Evolutionary conservation across 257 asterid species (phyloP), one percentile per base, ranked within the genome.

Genomic region (Linaria vulgaris): DNA sequence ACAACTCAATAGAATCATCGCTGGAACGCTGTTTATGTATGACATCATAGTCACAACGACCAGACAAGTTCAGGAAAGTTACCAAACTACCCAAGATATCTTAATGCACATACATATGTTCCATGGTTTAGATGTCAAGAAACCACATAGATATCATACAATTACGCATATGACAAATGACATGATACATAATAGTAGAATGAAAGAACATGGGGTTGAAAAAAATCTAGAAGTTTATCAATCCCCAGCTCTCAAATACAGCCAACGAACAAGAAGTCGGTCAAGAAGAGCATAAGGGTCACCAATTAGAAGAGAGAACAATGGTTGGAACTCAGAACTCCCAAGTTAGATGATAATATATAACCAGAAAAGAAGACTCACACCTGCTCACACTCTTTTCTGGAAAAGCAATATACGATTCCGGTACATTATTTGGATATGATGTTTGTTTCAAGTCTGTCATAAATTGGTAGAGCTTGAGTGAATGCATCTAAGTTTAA

Each of bases 331-430:
- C n/a, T n/a, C n/a, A n/a, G n/a, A n/a, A n/a, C 49, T 66, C 55
- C 43, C 60, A 27, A 53, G 48, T 66, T 45, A 14, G 46, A 59
- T 22, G 41, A 48, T 21, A 46, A 62, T 39, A 24, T 41, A 17
- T 31, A 49, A 71, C 56, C 22, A 17, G 47, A 45, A 59, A 51
- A 41, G 53, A 75, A 59, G 47, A 59, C 17, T 57, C 46, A 46
- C 70, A 89, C 99, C 95, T 86, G 99, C 73, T 92, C 98, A 49
- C 98, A 92, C 76, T 92, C 98, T 83, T 87, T 92, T 53, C 98
- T 85, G 68, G 98, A 86, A 81, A 92, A 92, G 80, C 98, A 92
- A 79, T 92, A 92, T 20, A 92, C 96, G 62, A 92, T 92, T 71
- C 98, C 98, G 60, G 97, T 79, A 88, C 98, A 63, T 85, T 87